Conservation (phyloP, 768 basidiomycete genomes). For the Coprinopsis sp. region DNA sequence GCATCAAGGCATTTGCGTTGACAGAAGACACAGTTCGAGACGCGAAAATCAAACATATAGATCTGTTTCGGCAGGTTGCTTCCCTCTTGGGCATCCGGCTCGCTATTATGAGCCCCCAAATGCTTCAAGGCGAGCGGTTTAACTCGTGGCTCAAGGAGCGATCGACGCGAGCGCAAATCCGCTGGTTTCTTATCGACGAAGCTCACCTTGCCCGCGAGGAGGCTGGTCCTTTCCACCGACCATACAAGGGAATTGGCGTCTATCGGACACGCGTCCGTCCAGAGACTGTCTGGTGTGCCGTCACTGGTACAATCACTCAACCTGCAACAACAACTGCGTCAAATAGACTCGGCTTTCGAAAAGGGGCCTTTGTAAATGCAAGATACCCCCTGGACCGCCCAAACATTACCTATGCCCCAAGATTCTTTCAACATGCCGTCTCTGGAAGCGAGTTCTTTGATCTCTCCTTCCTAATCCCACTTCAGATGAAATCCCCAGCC, state of each 20-base stretch:
- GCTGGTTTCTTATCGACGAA: slow-evolving; percentile 14
- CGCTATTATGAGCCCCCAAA: slow-evolving; percentile 13
- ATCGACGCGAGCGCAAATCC: neutral
- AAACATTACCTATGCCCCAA: slow-evolving; percentile 10
- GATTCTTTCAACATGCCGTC: slow-evolving; percentile 6
- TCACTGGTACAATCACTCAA: slow-evolving; percentile 10
- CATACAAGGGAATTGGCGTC: neutral
- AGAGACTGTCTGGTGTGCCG: slow-evolving; percentile 13
- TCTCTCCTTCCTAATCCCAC: slow-evolving; percentile 8
- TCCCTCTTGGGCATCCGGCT: slow-evolving; percentile 4
- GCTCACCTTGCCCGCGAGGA: slow-evolving; percentile 10
- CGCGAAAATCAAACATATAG: neutral
- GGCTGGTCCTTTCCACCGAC: slow-evolving; percentile 1
- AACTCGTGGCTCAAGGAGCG: neutral
- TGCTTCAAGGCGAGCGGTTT: slow-evolving; percentile 5
- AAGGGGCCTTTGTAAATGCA: slow-evolving; percentile 13
- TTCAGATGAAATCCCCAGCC: neutral
- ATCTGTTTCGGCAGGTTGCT: neutral
- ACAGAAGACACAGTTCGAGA: neutral
- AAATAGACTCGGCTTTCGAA: slow-evolving; percentile 9
- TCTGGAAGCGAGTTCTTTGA: slow-evolving; percentile 2
- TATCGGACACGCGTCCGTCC: slow-evolving; percentile 12
- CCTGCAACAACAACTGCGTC: slow-evolving; percentile 8
- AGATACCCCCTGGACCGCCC: slow-evolving; percentile 13
- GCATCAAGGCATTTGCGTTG: neutral